These are phyloP conservation scores for Penicillium sp. DNA, from an alignment of 2,329 filamentous ascomycete genomes.

Conservation along the genomic window DNA sequence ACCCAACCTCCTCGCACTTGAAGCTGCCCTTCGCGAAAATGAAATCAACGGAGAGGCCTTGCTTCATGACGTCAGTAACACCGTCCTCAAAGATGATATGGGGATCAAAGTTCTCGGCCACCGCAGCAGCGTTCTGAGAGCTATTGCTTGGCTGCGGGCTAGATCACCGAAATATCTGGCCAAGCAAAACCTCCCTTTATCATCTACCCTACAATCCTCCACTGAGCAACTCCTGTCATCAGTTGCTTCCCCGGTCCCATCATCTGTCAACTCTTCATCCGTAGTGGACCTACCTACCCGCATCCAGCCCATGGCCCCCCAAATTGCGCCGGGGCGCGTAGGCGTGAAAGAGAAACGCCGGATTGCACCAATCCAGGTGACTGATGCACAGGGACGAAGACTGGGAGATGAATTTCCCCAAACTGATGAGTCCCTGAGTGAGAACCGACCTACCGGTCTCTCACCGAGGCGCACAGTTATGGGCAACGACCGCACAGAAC, in stretches of 20 bases:
- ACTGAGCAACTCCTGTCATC: neutral
- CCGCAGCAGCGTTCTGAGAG: constrained; percentile 58
- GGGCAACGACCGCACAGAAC: neutral
- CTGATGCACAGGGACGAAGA: neutral
- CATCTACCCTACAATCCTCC: neutral
- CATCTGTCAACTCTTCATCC: neutral
- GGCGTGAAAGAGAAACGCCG: neutral
- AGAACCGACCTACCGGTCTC: neutral
- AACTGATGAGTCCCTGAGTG: neutral
- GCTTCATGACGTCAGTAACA: constrained; percentile 57
- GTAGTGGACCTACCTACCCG: neutral
- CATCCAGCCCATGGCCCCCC: neutral
- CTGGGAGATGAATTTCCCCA: neutral
- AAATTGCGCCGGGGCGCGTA: neutral
- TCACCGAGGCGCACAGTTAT: neutral
- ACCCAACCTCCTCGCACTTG: constrained; percentile 57
- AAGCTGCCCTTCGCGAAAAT: constrained; percentile 59
- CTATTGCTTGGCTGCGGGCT: constrained; percentile 58
- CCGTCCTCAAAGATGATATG: constrained; percentile 56
- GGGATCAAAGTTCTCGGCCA: constrained; percentile 61
- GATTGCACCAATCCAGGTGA: neutral
- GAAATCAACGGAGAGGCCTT: constrained; percentile 67
- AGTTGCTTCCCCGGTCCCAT: neutral
- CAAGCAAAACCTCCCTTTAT: neutral
- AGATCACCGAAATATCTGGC: constrained; percentile 54